phyloP scores from a whole-genome alignment of 805 yeast species.

The Yarrowia sp. region DNA sequence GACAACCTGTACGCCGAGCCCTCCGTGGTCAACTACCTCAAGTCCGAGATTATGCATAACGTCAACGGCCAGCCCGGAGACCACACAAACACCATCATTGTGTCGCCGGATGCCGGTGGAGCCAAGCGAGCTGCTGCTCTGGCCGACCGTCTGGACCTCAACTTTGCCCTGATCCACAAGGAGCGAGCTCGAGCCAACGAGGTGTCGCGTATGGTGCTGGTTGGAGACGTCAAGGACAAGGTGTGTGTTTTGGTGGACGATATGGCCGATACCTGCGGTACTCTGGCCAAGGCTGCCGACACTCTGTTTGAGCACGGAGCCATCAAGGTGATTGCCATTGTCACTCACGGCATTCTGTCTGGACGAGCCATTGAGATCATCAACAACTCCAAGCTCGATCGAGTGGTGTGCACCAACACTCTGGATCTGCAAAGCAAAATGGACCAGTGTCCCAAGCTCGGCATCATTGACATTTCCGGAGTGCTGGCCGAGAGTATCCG shows the following conservation, averaged over 20 bases:
- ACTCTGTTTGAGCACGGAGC: conserved; percentile 80
- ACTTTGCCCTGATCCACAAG: conserved; percentile 94
- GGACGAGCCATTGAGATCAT: conserved; percentile 81
- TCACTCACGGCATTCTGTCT: conserved; percentile 92
- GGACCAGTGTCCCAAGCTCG: conserved; percentile 61
- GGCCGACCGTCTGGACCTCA: conserved; percentile 91
- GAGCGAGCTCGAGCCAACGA: conserved; percentile 97
- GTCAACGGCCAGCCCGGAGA: conserved; percentile 40
- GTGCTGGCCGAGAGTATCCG: conserved; percentile 92
- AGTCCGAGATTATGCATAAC: conserved; percentile 45
- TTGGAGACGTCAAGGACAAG: conserved; percentile 88
- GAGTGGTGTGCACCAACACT: conserved; percentile 89
- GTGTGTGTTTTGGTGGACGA: conserved; percentile 90
- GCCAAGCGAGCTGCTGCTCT: conserved; percentile 96
- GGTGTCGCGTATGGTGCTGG: conserved; percentile 94
- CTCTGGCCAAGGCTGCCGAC: conserved; percentile 92
- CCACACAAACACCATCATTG: conserved; percentile 64
- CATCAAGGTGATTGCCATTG: conserved; percentile 83
- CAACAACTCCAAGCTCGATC: conserved; percentile 62
- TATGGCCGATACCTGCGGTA: conserved; percentile 99
- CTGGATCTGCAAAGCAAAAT: conserved; percentile 77
- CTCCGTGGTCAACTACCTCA: conserved; percentile 77
- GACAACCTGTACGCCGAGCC: conserved; percentile 98
- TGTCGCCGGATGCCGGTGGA: conserved; percentile 99
- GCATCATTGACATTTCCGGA: conserved; percentile 78